Evolutionary conservation across 2,329 filamentous ascomycete genomes (phyloP).

Genomic region (Apiospora koreana): DNA sequence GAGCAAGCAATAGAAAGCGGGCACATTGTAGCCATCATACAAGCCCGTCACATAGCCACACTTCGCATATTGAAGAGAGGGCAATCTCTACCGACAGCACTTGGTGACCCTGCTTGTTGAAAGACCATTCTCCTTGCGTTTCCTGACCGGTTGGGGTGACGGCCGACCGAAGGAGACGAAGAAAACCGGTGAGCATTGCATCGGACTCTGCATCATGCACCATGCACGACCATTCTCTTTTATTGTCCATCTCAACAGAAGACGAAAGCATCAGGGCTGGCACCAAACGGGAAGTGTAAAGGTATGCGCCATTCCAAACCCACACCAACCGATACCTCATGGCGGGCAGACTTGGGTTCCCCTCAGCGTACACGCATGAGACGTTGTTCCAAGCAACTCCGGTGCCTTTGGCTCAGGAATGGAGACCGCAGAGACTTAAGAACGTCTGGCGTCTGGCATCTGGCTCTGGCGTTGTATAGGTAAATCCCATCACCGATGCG

Average conservation of each 20-base stretch:
- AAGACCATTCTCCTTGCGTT: not conserved
- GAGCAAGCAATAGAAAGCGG: not conserved
- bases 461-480: not conserved
- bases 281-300: not conserved
- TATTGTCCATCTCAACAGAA: not conserved
- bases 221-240: not conserved
- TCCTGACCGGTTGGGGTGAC: not conserved
- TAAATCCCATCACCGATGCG: not conserved
- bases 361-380: not conserved
- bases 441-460: not conserved
- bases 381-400: not conserved
- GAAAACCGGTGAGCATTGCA: not conserved
- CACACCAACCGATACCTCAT: not conserved
- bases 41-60: not conserved
- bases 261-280: not conserved
- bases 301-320: not conserved
- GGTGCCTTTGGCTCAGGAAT: not conserved
- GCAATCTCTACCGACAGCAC: not conserved
- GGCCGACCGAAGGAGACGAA: not conserved
- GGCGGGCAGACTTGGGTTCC: not conserved
- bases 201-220: not conserved
- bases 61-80: not conserved
- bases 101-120: not conserved
- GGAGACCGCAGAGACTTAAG: not conserved
- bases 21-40: not conserved